These are phyloP conservation scores for Medicago truncatula DNA, from an alignment of 306 rosid genomes.

Conservation along the genomic window DNA sequence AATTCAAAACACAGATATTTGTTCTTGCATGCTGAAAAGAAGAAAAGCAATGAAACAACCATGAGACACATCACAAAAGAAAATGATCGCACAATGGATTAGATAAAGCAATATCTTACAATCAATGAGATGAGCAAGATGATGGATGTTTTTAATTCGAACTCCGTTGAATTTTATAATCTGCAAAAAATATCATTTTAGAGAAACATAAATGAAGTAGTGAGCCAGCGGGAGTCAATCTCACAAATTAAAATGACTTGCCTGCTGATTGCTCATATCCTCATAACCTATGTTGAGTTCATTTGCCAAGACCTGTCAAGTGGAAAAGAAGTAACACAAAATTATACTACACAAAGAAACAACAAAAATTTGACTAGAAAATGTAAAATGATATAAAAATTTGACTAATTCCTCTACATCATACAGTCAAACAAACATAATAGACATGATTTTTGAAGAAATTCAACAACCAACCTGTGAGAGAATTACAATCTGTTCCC, in stretches of 20 bases:
- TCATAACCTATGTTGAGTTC: constrained; percentile 94
- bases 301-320: constrained; percentile 77
- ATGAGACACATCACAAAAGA: constrained; percentile 32
- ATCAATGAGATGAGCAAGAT: constrained; percentile 88
- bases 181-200: constrained; percentile 53
- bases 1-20: constrained; percentile 81
- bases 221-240: constrained; percentile 14
- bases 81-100: constrained; percentile 3
- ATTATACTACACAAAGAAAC: constrained; percentile 1
- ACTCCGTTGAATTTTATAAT: constrained; percentile 83
- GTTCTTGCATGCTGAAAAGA: constrained; percentile 78
- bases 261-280: constrained; percentile 96
- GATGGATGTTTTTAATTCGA: constrained; percentile 78
- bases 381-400: background rate
- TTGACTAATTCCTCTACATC: no score
- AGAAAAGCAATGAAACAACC: constrained; percentile 41
- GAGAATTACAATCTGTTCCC: constrained; percentile 90
- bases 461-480: constrained; percentile 76
- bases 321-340: constrained; percentile 5
- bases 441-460: constrained; percentile 34
- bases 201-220: constrained; percentile 21
- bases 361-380: constrained; percentile 6
- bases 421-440: constrained; percentile 32
- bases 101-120: constrained; percentile 58
- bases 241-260: constrained; percentile 43